Evolutionary conservation across 2,329 filamentous ascomycete species (phyloP).

Genomic region (Byssothecium circinans): DNA sequence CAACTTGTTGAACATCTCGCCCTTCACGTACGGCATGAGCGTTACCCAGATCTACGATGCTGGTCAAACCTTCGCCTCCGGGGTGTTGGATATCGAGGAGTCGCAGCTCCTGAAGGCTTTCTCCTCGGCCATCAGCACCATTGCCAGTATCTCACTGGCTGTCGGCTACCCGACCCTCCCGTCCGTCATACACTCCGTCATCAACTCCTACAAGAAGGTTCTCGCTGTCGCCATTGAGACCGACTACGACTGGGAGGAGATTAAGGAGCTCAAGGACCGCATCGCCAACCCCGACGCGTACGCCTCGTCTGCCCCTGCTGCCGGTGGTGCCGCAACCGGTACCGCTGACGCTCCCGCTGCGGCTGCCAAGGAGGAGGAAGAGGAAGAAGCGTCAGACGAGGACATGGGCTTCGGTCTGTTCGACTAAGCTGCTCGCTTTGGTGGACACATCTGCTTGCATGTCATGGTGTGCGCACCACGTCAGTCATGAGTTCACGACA

Average conservation of each 20-base stretch:
- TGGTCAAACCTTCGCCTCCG: conserved; percentile 85
- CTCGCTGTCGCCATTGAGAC: conserved; percentile 87
- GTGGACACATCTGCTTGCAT: conserved; percentile 23
- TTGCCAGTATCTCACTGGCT: conserved; percentile 89
- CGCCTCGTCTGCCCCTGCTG: conserved; percentile 75
- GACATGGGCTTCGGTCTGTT: conserved; percentile 59
- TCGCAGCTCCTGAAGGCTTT: conserved; percentile 88
- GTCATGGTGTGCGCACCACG: conserved; percentile 19
- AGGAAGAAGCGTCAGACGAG: conserved; percentile 60
- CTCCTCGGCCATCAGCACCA: conserved; percentile 77
- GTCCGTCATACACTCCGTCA: conserved; percentile 91
- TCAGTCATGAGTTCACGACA: conserved; percentile 32
- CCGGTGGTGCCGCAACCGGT: conserved; percentile 54
- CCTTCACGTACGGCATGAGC: conserved; percentile 82
- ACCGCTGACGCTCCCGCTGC: conserved; percentile 47
- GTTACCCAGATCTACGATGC: conserved; percentile 96
- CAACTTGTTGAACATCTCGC: conserved; percentile 99
- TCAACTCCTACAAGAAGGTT: conserved; percentile 98
- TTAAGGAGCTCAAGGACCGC: conserved; percentile 98
- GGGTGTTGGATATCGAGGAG: conserved; percentile 91
- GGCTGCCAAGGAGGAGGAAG: conserved; percentile 52
- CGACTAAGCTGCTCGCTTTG: conserved; percentile 47
- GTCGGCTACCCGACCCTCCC: conserved; percentile 94
- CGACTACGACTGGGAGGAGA: conserved; percentile 91
- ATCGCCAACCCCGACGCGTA: conserved; percentile 99